Conservation (phyloP, 495 filamentous ascomycete species). For the Neurospora sp. region DNA sequence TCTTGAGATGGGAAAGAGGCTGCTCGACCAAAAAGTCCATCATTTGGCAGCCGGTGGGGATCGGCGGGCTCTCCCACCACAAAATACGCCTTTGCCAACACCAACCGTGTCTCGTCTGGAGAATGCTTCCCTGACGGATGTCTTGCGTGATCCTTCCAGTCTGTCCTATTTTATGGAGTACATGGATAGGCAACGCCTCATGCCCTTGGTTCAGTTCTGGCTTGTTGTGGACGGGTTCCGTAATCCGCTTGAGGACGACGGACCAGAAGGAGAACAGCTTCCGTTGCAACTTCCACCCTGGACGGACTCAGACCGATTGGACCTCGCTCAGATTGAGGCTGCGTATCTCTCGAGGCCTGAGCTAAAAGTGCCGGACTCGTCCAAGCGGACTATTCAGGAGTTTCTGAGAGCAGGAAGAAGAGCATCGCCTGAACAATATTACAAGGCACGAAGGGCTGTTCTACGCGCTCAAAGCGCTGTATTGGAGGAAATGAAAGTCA, state of each 20-base stretch:
- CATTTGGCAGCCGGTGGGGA: constrained; percentile 62
- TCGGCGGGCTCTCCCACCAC: constrained; percentile 27
- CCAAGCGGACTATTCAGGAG: constrained; percentile 55
- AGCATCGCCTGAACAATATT: constrained; percentile 73
- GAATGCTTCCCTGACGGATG: constrained; percentile 63
- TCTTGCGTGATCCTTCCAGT: constrained; percentile 79
- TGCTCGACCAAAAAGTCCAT: constrained; percentile 83
- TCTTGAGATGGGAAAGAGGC: constrained; percentile 79
- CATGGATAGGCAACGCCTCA: constrained; percentile 84
- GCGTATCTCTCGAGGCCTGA: constrained; percentile 76
- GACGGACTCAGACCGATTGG: constrained; percentile 75
- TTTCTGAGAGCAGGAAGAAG: constrained; percentile 69
- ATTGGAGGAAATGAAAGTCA: constrained; percentile 69
- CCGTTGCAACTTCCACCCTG: constrained; percentile 55
- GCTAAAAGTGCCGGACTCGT: constrained; percentile 60
- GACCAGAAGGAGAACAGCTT: constrained; percentile 52
- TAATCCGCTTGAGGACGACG: constrained; percentile 89
- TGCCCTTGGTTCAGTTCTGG: constrained; percentile 95
- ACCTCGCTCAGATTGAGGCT: constrained; percentile 82
- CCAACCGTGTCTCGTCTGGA: constrained; percentile 48
- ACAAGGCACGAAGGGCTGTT: constrained; percentile 70
- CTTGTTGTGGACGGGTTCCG: constrained; percentile 94
- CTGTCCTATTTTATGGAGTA: constrained; percentile 99
- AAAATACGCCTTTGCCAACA: constrained; percentile 14
- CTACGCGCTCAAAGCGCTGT: constrained; percentile 72